Conservation (phyloP, 2,329 filamentous ascomycete species). For the Zymoseptoria tritici region DNA sequence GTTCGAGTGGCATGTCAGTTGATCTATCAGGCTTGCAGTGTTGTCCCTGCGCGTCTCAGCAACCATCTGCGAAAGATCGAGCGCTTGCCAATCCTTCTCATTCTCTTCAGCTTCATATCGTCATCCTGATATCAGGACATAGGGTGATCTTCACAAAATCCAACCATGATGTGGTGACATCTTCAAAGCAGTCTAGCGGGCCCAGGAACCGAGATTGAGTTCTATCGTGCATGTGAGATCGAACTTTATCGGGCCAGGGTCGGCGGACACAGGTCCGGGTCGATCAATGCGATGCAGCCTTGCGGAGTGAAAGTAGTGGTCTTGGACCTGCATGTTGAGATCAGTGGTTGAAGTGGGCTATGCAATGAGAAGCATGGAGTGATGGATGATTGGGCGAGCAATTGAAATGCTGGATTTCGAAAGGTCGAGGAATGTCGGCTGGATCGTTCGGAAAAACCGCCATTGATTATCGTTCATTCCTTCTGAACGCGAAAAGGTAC, state of each 20-base stretch:
- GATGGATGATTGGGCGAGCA: no score
- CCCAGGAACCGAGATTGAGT: not conserved
- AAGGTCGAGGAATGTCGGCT: no score
- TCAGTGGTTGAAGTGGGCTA: no score
- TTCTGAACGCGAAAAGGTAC: not conserved
- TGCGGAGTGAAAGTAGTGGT: not conserved
- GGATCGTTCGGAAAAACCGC: no score
- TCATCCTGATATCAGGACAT: not conserved
- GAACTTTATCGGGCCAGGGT: not conserved
- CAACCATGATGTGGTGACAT: not conserved
- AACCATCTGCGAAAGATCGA: not conserved
- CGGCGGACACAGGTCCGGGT: not conserved
- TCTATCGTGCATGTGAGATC: not conserved
- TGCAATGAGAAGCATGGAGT: no score
- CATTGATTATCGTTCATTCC: no score
- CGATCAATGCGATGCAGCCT: not conserved
- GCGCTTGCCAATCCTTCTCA: not conserved
- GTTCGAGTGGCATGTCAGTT: no score
- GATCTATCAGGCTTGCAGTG: no score
- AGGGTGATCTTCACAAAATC: not conserved
- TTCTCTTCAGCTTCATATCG: not conserved
- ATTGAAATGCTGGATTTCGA: no score
- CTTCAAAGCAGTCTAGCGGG: not conserved
- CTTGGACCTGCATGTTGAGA: no score
- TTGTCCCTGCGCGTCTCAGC: no score